These are phyloP conservation scores for Arctostaphylos glauca DNA, from an alignment of 148 eudicot genomes.

Conservation along the genomic window DNA sequence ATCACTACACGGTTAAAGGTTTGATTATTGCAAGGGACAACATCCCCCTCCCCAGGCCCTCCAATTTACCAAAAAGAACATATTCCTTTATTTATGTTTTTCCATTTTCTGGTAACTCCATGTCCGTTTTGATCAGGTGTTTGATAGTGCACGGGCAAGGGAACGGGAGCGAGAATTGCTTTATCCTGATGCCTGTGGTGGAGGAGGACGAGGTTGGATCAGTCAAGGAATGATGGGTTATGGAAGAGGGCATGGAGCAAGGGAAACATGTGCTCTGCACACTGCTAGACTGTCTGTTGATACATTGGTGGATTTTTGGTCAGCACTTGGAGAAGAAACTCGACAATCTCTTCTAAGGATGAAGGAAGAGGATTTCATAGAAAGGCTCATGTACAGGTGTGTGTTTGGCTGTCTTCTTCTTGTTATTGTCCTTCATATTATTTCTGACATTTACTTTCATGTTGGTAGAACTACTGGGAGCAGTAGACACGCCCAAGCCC, in stretches of 20 bases:
- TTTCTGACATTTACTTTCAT: neutral
- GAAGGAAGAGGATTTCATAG: constrained; percentile 98
- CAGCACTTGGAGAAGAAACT: constrained; percentile 95
- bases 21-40: neutral
- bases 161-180: constrained; percentile 92
- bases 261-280: constrained; percentile 98
- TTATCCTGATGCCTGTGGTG: constrained; percentile 99
- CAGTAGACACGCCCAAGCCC: neutral
- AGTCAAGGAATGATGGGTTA: constrained; percentile 86
- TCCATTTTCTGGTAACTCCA: constrained; percentile 17
- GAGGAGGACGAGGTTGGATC: constrained; percentile 96
- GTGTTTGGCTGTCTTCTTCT: constrained; percentile 16
- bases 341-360: constrained; percentile 80
- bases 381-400: constrained; percentile 94
- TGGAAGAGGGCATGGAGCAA: constrained; percentile 90
- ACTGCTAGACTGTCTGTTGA: constrained; percentile 96
- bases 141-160: constrained; percentile 91
- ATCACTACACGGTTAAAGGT: neutral
- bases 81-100: constrained; percentile 4
- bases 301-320: constrained; percentile 97
- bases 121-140: constrained; percentile 56
- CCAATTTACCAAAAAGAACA: neutral
- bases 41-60: neutral
- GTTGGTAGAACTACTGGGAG: neutral
- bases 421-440: neutral